Base-by-base conservation (phyloP, 1,139 yeast species). In the Hemisphaericaspora xylofermentans region DNA sequence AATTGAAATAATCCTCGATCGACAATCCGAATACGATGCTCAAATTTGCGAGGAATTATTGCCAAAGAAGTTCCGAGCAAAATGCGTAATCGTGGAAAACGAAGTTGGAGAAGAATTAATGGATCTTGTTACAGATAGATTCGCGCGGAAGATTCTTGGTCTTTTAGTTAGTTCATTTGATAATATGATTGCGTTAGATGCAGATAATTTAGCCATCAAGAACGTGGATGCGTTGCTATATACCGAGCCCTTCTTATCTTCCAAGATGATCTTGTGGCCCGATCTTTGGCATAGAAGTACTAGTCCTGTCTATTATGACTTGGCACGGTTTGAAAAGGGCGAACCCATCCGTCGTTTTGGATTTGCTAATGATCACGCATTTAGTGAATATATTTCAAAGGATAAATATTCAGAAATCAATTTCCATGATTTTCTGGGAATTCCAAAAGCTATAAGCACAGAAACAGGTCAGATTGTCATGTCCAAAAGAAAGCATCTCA, bases 381-480 rank as follows among this genome's bases (percentile, higher is more conserved):
- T 55, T 47, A 6, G 33, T 3, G 61, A 58, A 4, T 63, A 65
- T 39, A 34, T 55, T 17, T 32, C 35, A 2, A 53, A 49, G 34
- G 52, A 61, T 33, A 47, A 47, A 25, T 41, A 50, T 6, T 39
- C 37, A 3, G 58, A 57, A n/a, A 50, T 60, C 8, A 54, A 56
- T 17, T 64, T 44, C 46, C 73, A 68, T 44, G 74, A 68, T 50
- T 53, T 61, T 34, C 63, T 57, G 4, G 66, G 67, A 2, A 33
- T 64, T 14, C 71, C 72, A 5, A 46, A 49, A 25, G 52, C 63
- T 19, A 47, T 54, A 15, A 56, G 66, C 12, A 57, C 58, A 3
- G 74, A 69, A 47, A 52, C 71, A 1, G 70, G 72, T 7, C 71
- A 66, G 46, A 51, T 67, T 54, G 64, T 64, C 3, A 54, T 66